Conservation (phyloP, 1,284 basidiomycete genomes). For the Irpex sp. region DNA sequence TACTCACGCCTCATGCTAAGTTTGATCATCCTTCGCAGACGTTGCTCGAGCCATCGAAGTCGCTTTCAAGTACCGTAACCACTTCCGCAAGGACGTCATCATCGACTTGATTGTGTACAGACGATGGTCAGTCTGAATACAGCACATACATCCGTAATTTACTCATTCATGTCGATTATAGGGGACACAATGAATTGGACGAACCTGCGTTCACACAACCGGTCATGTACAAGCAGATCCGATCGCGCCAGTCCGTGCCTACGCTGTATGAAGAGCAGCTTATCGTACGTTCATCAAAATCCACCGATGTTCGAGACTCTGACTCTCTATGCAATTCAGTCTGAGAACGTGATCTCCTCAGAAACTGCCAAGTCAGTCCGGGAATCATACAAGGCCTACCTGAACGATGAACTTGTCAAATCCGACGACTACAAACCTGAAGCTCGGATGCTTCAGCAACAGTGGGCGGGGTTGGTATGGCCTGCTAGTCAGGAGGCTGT, state of each 20-base stretch:
- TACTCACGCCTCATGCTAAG: background rate
- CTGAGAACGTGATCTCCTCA: constrained; percentile 50
- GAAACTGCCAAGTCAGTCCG: constrained; percentile 51
- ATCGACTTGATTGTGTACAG: constrained; percentile 87
- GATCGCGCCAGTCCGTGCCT: constrained; percentile 73
- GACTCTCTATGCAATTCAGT: constrained; percentile 30
- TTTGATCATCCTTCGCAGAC: constrained; percentile 38
- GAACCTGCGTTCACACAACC: constrained; percentile 89
- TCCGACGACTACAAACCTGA: constrained; percentile 47
- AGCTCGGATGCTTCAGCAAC: constrained; percentile 53
- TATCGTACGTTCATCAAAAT: constrained; percentile 43
- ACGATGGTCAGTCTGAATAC: constrained; percentile 54
- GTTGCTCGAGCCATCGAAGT: constrained; percentile 76
- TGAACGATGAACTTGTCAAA: constrained; percentile 56
- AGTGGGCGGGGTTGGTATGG: constrained; percentile 76
- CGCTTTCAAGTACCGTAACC: constrained; percentile 79
- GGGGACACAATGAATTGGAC: constrained; percentile 89
- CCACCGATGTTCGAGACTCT: constrained; percentile 2
- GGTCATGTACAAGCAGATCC: constrained; percentile 85
- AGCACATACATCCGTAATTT: background rate
- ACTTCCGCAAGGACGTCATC: constrained; percentile 86
- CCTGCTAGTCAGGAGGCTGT: constrained; percentile 32
- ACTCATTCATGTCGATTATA: constrained; percentile 14
- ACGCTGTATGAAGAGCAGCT: constrained; percentile 79
- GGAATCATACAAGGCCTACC: constrained; percentile 50